These are phyloP conservation scores for Sclerotinia borealis DNA, from an alignment of 2,329 filamentous ascomycete species.

Conservation along the genomic window DNA sequence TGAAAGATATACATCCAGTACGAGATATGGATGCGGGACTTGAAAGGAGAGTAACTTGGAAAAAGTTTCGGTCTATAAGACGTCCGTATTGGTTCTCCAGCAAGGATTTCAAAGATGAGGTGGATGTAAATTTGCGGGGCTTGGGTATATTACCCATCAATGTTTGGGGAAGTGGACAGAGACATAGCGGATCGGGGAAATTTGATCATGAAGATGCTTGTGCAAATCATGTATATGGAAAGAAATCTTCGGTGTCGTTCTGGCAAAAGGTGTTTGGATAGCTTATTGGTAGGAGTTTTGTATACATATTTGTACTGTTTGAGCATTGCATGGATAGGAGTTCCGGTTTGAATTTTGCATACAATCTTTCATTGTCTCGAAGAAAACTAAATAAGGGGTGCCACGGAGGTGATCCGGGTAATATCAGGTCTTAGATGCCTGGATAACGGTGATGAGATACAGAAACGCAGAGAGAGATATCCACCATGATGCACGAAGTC, in stretches of 20 bases:
- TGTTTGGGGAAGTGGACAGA: constrained; percentile 24
- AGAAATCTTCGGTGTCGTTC: background rate
- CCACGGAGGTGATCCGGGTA: constrained; percentile 3
- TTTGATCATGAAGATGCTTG: constrained; percentile 19
- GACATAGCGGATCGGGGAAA: constrained; percentile 20
- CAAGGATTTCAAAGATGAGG: constrained; percentile 9
- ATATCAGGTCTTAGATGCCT: background rate
- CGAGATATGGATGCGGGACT: constrained; percentile 24
- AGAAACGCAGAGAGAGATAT: background rate
- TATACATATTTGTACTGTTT: background rate
- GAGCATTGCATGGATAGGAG: background rate
- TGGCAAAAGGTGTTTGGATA: constrained; percentile 12
- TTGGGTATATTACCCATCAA: constrained; percentile 22
- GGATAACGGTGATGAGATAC: background rate
- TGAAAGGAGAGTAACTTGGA: constrained; percentile 24
- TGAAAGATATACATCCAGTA: constrained; percentile 17
- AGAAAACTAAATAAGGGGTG: background rate
- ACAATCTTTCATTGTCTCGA: background rate
- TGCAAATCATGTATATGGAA: constrained; percentile 19
- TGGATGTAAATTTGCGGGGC: constrained; percentile 18
- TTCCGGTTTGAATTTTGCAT: background rate
- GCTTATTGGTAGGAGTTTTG: background rate
- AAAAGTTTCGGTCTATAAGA: constrained; percentile 19
- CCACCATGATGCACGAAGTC: background rate
- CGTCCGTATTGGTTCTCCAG: constrained; percentile 18